Base-by-base conservation (phyloP, 1,284 basidiomycete genomes). In the Cystobasidium pallidum region DNA sequence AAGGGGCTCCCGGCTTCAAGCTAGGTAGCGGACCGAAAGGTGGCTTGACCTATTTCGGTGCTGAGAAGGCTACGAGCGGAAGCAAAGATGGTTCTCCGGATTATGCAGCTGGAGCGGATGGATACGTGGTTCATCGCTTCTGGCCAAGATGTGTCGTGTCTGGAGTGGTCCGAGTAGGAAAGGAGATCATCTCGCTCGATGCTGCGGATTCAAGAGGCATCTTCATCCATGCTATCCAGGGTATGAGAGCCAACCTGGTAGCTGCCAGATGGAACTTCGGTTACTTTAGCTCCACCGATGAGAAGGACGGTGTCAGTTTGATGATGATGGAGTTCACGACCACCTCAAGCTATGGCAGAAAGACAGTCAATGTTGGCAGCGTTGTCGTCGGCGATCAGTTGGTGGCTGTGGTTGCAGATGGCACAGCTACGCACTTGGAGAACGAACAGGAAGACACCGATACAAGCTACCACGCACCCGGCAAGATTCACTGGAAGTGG, bases 301-400 rank as follows among this genome's bases (percentile, higher is more conserved):
- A 82, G 17, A 77, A 76, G 3, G 72, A 78, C n/a, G 88, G 89
- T 10, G 89, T 92, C 11, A 88, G 90, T 65, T 90, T 92, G 19
- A 85, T 96, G 70, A 90, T 92, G 84, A 98, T 98, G 95, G 95
- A 99, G 81, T 94, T 98, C 78, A 92, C 88, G 76, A 98, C 95
- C 0, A 87, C 86, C 77, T 80, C 75, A 2, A 45, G 41, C 28
- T 77, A 76, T 13, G 93, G 92, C 2, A 88, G 88, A 64, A 90
- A 90, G 49, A 85, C 84, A 61, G 89, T 94, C 75, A 97, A 90
- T 81, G 82, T 99, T 32, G 95, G 96, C 6, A 88, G 88, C 51
- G 81, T 95, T 72, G 91, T 93, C 19, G 84, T 91, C 28, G 89
- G 86, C 8, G 89, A 88, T 55, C 90, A 91, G 82, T 82, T 91